Evolutionary conservation across 2,329 filamentous ascomycete genomes (phyloP), one percentile per base, ranked within the genome.

Genomic region (Colletotrichum agaves): DNA sequence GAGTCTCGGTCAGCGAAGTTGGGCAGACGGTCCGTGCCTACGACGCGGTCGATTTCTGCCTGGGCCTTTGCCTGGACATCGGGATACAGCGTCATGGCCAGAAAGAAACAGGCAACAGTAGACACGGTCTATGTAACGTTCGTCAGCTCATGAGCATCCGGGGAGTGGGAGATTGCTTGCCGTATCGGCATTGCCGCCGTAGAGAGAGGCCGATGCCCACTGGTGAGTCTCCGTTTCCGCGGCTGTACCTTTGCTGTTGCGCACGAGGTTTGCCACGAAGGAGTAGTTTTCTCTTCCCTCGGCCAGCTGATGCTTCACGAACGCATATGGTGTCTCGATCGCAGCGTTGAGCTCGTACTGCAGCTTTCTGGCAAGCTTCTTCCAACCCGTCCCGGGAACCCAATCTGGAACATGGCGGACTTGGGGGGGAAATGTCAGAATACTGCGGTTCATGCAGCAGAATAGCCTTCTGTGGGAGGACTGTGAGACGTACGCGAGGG

Each of bases 31-130:
- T 79, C 67, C 0, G 76, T 71, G 1, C 86, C 86, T 2, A 89
- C 78, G 1, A 87, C 79, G 1, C 75, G 72, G 69, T 87, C 85
- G 4, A 88, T 77, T 71, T 89, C 85, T 19, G 78, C 79, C 71
- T 85, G 83, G 0, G 86, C 87, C 27, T 35, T 63, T 21, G n/a
- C 39, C 43, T 85, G 82, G 0, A 82, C 77, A 31, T 85, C 80
- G 0, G 84, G 84, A 58, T 78, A 78, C 5, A 83, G 47, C 1
- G 75, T 76, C 80, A 87, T 84, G 11, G 80, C 81, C 2, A 86
- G 73, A 71, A 82, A 83, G 74, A 86, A 86, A 0, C 12, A 62
- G n/a, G 73, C 70, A 2, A 83, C 69, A 0, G 79, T 74, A 1
- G 76, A 81, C 0, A 64, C 70, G 5, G 70, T 63, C 47, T 50